A percentile compares a stretch with the other conserved stretches of the same genome.
phyloP scores from a whole-genome alignment of 352 stramenopile genomes.

The Phytophthora nicotianae region DNA sequence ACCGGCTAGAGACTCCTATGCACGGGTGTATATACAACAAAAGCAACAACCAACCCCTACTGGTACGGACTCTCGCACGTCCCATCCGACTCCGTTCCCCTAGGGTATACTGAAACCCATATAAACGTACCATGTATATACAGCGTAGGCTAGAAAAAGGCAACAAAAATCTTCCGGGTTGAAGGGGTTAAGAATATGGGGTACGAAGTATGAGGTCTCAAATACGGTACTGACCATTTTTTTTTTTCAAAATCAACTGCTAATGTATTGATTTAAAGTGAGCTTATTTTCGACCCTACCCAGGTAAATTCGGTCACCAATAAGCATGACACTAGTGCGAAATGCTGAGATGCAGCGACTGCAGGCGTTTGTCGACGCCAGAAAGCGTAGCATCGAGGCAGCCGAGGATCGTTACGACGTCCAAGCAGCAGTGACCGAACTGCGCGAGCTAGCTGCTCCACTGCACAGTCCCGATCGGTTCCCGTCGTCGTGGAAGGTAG shows the following conservation, averaged over 20 bases:
- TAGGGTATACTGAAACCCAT: neutral
- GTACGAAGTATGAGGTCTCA: too few relatives aligned
- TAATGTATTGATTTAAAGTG: too few relatives aligned
- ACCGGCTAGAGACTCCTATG: neutral
- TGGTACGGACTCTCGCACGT: neutral
- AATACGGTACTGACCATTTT: too few relatives aligned
- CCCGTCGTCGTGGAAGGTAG: constrained; percentile 54
- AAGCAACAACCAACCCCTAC: neutral
- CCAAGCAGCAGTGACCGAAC: constrained; percentile 21
- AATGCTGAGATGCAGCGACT: constrained; percentile 41
- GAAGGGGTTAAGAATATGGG: constrained; percentile 1
- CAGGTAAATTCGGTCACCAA: too few relatives aligned
- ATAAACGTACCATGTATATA: neutral
- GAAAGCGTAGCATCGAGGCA: constrained; percentile 48
- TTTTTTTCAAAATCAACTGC: too few relatives aligned
- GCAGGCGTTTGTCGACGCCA: constrained; percentile 52
- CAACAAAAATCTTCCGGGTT: neutral
- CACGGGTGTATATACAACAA: neutral
- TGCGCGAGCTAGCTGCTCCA: constrained; percentile 47
- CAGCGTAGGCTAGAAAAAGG: neutral
- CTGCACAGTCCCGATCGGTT: constrained; percentile 39
- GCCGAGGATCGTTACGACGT: constrained; percentile 63
- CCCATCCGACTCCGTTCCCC: neutral
- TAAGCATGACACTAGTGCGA: neutral
- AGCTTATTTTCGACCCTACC: too few relatives aligned